These are phyloP conservation scores for Geranomyces michiganensis DNA, from an alignment of 192 early-diverging fungal genomes.

Conservation along the genomic window DNA sequence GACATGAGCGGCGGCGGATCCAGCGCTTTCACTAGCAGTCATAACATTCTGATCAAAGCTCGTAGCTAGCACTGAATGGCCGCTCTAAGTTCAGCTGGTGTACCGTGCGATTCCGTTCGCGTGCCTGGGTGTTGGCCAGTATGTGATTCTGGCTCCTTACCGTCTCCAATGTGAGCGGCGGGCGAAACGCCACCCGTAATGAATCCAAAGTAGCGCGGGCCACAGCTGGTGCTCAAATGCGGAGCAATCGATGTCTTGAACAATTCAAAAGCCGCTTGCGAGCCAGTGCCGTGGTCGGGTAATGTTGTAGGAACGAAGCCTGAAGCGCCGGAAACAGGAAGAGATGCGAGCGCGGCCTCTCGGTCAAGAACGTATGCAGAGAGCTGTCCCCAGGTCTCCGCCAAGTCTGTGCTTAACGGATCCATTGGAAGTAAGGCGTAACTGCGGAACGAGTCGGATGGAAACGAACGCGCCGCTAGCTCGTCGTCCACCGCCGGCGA, in stretches of 20 bases:
- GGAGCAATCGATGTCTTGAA: constrained; percentile 17
- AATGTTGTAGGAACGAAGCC: background rate
- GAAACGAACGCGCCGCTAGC: too few species aligned
- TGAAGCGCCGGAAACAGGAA: background rate
- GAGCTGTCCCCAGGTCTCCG: background rate
- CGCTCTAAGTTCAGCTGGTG: background rate
- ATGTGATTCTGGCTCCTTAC: background rate
- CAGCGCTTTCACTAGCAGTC: constrained; percentile 18
- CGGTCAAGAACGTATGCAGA: constrained; percentile 4
- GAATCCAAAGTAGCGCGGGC: constrained; percentile 61
- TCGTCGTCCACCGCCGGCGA: too few species aligned
- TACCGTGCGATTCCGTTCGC: background rate
- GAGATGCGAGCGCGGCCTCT: background rate
- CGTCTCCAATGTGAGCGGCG: constrained; percentile 40
- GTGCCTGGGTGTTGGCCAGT: background rate
- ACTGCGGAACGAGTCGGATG: too few species aligned
- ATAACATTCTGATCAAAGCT: constrained; percentile 41
- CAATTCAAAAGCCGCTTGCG: background rate
- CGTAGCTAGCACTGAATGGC: constrained; percentile 18
- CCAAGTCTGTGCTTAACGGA: constrained; percentile 1
- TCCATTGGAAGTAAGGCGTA: too few species aligned
- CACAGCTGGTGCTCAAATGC: background rate
- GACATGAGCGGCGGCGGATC: constrained; percentile 50
- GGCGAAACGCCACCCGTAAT: constrained; percentile 62
- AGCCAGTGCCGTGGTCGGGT: background rate